Conservation (phyloP, 352 stramenopile genomes). For the Globisporangium paddicum region DNA sequence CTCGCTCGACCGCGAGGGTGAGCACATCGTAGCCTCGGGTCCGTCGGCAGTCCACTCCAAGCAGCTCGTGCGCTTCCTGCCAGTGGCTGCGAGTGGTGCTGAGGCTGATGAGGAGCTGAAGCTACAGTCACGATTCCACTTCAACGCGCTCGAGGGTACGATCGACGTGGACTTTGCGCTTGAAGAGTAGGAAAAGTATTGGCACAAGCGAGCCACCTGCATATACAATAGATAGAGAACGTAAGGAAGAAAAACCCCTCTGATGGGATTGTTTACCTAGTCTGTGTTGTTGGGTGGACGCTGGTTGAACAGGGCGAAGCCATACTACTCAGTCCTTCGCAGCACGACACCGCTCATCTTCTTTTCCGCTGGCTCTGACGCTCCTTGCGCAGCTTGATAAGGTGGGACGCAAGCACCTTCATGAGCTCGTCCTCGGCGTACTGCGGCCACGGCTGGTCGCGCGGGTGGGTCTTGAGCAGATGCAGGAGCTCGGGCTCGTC, state of each 20-base stretch:
- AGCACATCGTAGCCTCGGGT: slow-evolving; percentile 48
- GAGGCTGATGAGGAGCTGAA: neutral
- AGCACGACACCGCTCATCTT: neutral
- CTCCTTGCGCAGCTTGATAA: slow-evolving; percentile 25
- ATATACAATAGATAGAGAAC: neutral
- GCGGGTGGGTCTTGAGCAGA: slow-evolving; percentile 40
- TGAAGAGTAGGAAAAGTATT: neutral
- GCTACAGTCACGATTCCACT: slow-evolving; percentile 32
- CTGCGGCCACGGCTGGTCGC: slow-evolving; percentile 46
- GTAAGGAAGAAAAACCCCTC: neutral
- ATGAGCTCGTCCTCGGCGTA: slow-evolving; percentile 47
- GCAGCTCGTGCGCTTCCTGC: slow-evolving; percentile 71
- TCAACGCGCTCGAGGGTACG: slow-evolving; percentile 56
- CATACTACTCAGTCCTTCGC: neutral
- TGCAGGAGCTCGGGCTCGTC: slow-evolving; percentile 50
- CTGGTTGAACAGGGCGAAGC: neutral
- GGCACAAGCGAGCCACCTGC: too few relatives aligned
- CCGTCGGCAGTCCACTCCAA: slow-evolving; percentile 60
- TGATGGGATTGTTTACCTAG: neutral
- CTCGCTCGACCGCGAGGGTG: slow-evolving; percentile 31
- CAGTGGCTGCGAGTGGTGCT: neutral
- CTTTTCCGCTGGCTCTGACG: slow-evolving; percentile 15
- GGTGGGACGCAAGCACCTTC: slow-evolving; percentile 22
- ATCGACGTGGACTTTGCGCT: slow-evolving; percentile 45
- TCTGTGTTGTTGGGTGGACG: neutral